phyloP scores from a whole-genome alignment of 495 filamentous ascomycete species.

The Tuber brumale region DNA sequence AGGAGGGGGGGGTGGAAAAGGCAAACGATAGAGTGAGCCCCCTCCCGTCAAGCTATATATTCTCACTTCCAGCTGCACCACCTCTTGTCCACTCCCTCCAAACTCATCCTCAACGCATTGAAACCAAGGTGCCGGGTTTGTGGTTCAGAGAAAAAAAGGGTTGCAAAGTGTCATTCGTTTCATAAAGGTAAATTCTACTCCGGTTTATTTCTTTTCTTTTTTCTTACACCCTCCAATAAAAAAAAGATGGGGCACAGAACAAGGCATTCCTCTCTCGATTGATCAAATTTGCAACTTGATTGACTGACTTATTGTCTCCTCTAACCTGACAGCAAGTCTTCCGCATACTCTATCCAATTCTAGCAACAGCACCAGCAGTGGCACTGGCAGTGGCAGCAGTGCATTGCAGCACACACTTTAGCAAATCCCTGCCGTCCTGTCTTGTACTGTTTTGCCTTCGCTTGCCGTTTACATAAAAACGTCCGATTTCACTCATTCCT shows the following conservation, averaged over 20 bases:
- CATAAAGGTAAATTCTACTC: not conserved
- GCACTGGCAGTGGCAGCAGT: not conserved
- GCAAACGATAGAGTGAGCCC: not conserved
- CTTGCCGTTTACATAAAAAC: not conserved
- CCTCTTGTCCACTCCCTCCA: not conserved
- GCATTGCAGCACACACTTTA: not conserved
- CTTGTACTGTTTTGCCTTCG: not conserved
- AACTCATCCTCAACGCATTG: not conserved
- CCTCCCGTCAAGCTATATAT: constrained; percentile 3
- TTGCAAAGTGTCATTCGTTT: constrained; percentile 2
- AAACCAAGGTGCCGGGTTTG: not conserved
- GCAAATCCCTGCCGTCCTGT: not conserved
- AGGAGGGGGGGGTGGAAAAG: not conserved
- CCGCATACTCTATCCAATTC: not conserved
- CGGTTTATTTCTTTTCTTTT: not conserved
- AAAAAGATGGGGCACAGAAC: not conserved
- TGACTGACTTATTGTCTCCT: not conserved
- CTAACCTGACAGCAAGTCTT: not conserved
- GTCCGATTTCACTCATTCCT: not conserved
- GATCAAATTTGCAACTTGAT: not conserved
- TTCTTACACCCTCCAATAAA: not conserved
- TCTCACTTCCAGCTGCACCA: not conserved
- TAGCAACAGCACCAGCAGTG: not conserved
- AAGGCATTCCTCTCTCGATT: not conserved
- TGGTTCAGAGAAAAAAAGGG: not conserved